phyloP scores from a whole-genome alignment of 768 basidiomycete genomes.

The Boletus sp. region DNA sequence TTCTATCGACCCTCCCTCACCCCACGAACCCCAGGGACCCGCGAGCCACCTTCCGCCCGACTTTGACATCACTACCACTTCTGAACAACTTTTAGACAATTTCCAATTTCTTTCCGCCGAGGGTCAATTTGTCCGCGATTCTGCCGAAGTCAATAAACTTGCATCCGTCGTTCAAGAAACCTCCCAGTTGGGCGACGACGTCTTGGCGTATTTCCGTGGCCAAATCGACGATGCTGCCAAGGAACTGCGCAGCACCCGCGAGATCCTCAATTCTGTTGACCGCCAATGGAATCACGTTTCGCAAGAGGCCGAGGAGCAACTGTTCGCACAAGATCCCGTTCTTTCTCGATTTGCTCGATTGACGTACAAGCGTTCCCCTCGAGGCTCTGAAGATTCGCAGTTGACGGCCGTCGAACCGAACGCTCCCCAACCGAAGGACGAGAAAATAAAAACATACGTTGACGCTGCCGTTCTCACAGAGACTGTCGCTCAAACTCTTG shows the following conservation, averaged over 20 bases:
- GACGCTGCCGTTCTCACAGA: conserved; percentile 24
- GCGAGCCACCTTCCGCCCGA: conserved; percentile 39
- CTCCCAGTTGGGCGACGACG: conserved; percentile 41
- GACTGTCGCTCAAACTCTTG: conserved; percentile 11
- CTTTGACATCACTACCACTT: conserved; percentile 44
- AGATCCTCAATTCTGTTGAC: conserved; percentile 43
- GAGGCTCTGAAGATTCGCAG: conserved; percentile 70
- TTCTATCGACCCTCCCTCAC: conserved; percentile 15
- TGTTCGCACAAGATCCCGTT: conserved; percentile 17
- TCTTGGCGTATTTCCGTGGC: conserved; percentile 51
- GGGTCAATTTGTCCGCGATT: conserved; percentile 37
- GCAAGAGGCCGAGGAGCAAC: conserved; percentile 44
- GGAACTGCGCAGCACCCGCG: conserved; percentile 49
- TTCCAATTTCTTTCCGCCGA: conserved; percentile 51
- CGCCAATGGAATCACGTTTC: conserved; percentile 44
- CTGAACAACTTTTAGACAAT: conserved; percentile 51
- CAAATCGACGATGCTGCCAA: conserved; percentile 51
- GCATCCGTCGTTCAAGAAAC: conserved; percentile 49
- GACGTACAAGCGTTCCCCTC: conserved; percentile 39
- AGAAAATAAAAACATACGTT: conserved; percentile 15
- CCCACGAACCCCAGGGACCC: conserved; percentile 29
- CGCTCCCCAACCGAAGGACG: conserved; percentile 10
- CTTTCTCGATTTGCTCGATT: conserved; percentile 10
- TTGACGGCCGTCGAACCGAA: conserved; percentile 45
- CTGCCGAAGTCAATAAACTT: conserved; percentile 42